phyloP scores from a whole-genome alignment of 2,329 filamentous ascomycete genomes.

The Parasarocladium wereldwijsianum region DNA sequence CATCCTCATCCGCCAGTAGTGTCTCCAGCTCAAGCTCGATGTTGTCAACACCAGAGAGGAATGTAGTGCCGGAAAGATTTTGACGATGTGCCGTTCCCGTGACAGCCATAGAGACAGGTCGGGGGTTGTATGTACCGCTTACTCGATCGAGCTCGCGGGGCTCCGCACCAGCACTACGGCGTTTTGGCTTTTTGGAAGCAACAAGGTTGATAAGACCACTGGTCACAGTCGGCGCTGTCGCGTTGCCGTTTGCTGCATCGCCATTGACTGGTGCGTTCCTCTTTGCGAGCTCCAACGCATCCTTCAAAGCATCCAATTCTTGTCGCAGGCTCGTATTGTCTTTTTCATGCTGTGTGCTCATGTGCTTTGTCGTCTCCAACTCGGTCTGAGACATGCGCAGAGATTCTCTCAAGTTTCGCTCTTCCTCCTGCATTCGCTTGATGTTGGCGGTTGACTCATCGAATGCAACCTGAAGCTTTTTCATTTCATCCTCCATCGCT shows the following conservation, averaged over 20 bases:
- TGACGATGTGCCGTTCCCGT: constrained; percentile 52
- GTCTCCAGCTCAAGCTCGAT: constrained; percentile 92
- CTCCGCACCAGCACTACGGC: constrained; percentile 81
- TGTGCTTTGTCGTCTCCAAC: constrained; percentile 62
- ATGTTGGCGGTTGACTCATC: constrained; percentile 83
- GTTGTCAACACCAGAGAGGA: constrained; percentile 70
- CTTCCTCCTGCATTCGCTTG: constrained; percentile 89
- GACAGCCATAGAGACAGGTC: constrained; percentile 92
- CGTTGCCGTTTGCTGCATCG: constrained; percentile 24
- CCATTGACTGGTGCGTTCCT: constrained; percentile 64
- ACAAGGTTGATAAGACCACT: constrained; percentile 92
- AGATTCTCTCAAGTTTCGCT: constrained; percentile 70
- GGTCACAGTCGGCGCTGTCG: constrained; percentile 33
- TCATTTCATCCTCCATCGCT: constrained; percentile 92
- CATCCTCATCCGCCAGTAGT: constrained; percentile 87
- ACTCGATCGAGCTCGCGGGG: constrained; percentile 76
- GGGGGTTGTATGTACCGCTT: constrained; percentile 83
- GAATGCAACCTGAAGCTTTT: constrained; percentile 74
- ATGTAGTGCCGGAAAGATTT: constrained; percentile 59
- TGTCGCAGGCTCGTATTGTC: constrained; percentile 78
- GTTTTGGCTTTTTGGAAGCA: constrained; percentile 91
- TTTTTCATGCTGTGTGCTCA: constrained; percentile 61
- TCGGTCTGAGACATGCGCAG: constrained; percentile 68
- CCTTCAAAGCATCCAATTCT: constrained; percentile 78
- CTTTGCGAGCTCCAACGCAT: constrained; percentile 81